A percentile compares a stretch with the other conserved stretches of the same genome.
These are phyloP conservation scores for Mollisiaceae sp. DNA, from an alignment of 2,329 filamentous ascomycete species.

Conservation along the genomic window DNA sequence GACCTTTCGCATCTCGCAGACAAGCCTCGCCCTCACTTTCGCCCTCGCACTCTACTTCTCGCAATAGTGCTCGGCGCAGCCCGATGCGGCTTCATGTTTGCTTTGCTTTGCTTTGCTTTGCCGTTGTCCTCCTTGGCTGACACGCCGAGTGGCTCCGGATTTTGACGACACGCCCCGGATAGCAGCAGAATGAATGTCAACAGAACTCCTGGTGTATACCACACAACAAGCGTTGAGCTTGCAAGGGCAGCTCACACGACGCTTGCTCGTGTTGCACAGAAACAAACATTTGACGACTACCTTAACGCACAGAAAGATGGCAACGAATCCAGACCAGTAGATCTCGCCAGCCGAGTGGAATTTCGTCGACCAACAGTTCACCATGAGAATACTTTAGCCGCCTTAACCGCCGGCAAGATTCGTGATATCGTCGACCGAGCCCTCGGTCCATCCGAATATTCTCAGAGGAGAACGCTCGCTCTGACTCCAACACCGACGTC, in stretches of 20 bases:
- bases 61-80: too few species aligned
- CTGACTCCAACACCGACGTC: slow-evolving; percentile 58
- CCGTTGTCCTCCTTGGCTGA: neutral
- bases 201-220: slow-evolving; percentile 28
- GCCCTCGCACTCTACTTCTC: too few species aligned
- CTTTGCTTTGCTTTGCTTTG: neutral
- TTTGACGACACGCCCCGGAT: neutral
- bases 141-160: neutral
- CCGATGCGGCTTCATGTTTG: neutral
- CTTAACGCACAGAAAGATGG: slow-evolving; percentile 3
- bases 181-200: slow-evolving; percentile 25
- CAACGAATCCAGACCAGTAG: slow-evolving; percentile 13
- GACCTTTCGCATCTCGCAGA: too few species aligned
- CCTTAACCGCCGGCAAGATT: slow-evolving; percentile 54
- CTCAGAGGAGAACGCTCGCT: slow-evolving; percentile 57
- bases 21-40: too few species aligned
- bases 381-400: slow-evolving; percentile 20
- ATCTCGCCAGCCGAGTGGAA: slow-evolving; percentile 24
- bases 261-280: slow-evolving; percentile 31
- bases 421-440: slow-evolving; percentile 40
- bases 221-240: slow-evolving; percentile 36
- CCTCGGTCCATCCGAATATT: slow-evolving; percentile 53
- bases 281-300: slow-evolving; percentile 33
- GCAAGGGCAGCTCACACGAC: slow-evolving; percentile 30
- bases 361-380: slow-evolving; percentile 29